Conservation (phyloP, 163 green algal species). For the Chlorella variabilis region DNA sequence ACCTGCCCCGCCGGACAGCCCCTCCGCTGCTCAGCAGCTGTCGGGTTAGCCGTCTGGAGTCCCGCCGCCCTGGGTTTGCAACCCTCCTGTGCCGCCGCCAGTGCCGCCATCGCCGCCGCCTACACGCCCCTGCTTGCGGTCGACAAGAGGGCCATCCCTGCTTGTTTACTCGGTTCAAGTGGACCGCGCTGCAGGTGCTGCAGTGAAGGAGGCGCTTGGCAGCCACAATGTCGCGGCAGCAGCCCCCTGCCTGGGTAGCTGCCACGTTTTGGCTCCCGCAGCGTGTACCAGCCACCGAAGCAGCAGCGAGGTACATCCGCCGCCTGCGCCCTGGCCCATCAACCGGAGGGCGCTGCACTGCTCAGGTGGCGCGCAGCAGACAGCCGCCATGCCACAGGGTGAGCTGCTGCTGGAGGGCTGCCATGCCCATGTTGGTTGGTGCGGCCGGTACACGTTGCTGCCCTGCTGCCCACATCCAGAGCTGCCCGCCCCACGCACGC, state of each 20-base stretch:
- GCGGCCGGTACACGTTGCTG: not conserved
- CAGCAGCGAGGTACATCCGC: not conserved
- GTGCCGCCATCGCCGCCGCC: too few species aligned
- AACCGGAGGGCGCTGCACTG: conserved; percentile 11
- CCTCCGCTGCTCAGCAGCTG: too few species aligned
- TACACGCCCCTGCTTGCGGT: too few species aligned
- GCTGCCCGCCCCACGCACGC: too few species aligned
- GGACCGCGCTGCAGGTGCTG: not conserved
- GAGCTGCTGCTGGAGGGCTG: not conserved
- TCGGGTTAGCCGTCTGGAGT: too few species aligned
- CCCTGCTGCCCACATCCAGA: not conserved
- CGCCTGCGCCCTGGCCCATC: not conserved
- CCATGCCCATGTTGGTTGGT: not conserved
- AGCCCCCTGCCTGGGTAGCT: too few species aligned
- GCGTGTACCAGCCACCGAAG: not conserved
- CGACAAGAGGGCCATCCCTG: too few species aligned
- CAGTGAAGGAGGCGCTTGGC: not conserved
- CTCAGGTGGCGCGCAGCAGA: not conserved
- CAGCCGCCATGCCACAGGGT: conserved; percentile 4
- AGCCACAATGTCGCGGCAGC: not conserved
- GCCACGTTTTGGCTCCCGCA: too few species aligned
- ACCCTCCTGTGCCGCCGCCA: too few species aligned
- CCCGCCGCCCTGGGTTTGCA: too few species aligned
- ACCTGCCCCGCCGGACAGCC: not conserved
- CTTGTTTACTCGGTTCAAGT: too few species aligned